Evolutionary conservation across 202 grass and related monocot species (phyloP).

Genomic region (Digitaria exilis): DNA sequence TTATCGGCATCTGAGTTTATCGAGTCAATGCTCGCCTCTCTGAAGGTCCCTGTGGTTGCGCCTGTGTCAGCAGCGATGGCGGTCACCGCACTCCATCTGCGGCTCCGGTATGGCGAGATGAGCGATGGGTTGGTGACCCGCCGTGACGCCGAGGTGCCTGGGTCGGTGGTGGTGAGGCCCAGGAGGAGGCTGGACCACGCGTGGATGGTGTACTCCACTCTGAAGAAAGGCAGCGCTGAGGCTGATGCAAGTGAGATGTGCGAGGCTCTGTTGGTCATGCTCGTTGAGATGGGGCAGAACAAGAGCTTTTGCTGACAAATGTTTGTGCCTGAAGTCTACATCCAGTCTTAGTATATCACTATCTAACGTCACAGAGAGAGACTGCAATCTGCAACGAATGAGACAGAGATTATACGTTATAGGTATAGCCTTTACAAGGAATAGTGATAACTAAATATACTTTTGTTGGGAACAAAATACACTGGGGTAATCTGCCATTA

Average conservation of each 20-base stretch:
- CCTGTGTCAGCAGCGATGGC: conserved; percentile 79
- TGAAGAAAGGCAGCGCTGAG: conserved; percentile 46
- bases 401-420: background rate
- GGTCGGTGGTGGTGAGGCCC: conserved; percentile 76
- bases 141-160: conserved; percentile 79
- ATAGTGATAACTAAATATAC: background rate
- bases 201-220: conserved; percentile 81
- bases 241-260: conserved; percentile 84
- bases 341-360: background rate
- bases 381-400: background rate
- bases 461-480: background rate
- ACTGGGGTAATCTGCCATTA: background rate
- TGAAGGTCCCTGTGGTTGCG: conserved; percentile 70
- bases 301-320: conserved; percentile 16
- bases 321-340: background rate
- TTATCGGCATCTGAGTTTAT: conserved; percentile 41
- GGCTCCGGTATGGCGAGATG: conserved; percentile 64
- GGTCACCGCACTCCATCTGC: conserved; percentile 61
- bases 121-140: conserved; percentile 81
- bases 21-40: conserved; percentile 31
- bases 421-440: background rate
- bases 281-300: conserved; percentile 66
- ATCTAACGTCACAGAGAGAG: background rate
- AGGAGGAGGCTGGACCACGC: conserved; percentile 79
- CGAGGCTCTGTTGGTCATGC: conserved; percentile 76